phyloP scores from a whole-genome alignment of 2,329 filamentous ascomycete genomes.

The Ascochyta koolunga region DNA sequence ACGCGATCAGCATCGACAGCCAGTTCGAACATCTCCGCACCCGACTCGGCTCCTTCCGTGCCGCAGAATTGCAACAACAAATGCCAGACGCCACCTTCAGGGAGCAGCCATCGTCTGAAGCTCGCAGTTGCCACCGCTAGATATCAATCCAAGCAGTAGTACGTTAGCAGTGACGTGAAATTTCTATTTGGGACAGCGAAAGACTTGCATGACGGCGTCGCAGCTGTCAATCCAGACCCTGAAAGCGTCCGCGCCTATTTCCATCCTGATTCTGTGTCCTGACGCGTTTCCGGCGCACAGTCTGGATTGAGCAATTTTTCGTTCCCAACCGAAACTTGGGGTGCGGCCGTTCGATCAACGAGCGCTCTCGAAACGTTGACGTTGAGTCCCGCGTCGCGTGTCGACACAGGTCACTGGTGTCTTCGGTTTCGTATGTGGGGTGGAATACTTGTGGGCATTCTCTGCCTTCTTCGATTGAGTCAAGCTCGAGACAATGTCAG shows the following conservation, averaged over 20 bases:
- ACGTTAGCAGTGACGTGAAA: not conserved
- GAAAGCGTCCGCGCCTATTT: not conserved
- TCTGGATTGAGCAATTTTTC: not conserved
- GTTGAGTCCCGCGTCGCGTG: not conserved
- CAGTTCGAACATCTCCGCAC: slow-evolving; percentile 5
- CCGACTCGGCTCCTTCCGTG: slow-evolving; percentile 11
- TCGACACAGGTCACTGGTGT: not conserved
- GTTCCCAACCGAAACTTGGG: not conserved
- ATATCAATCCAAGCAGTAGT: not conserved
- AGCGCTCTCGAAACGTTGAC: not conserved
- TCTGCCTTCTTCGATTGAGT: not conserved
- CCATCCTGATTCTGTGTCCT: not conserved
- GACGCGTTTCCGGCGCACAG: not conserved
- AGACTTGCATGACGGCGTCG: not conserved
- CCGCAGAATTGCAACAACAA: slow-evolving; percentile 2
- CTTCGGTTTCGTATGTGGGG: too few species aligned
- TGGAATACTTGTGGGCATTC: not conserved
- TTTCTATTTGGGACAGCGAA: not conserved
- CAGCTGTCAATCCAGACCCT: not conserved
- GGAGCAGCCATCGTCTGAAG: not conserved
- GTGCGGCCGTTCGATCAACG: not conserved
- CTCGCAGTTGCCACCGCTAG: not conserved
- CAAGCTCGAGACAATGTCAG: not conserved
- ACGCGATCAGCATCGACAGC: slow-evolving; percentile 2
- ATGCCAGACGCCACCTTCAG: not conserved